Evolutionary conservation across 306 rosid genomes (phyloP), one percentile per base, ranked within the genome.

Genomic region (Pterocarpus macrocarpus): DNA sequence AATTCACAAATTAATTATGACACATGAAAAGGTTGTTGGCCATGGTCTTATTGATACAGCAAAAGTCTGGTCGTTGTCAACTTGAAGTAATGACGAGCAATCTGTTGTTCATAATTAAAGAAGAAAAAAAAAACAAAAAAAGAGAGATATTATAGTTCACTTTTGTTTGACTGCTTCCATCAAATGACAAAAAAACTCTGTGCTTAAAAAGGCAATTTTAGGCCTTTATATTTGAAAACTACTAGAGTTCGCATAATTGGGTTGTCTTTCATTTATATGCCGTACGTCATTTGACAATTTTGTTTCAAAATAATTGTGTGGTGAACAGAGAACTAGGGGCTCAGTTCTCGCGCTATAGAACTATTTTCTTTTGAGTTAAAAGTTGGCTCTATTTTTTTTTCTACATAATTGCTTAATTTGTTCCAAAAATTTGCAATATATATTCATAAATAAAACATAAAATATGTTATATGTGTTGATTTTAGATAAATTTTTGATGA

Each of bases 171-270:
- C 30, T 35, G 38, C 33, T 81, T 7, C 63, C 80, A 81, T 56
- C 80, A 65, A 15, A 39, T 64, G 53, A 55, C 68, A 8, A 58
- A 57, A 39, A 61, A 44, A 2, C 5, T 8, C 11, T n/a, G 75
- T 58, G 64, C 50, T 75, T 56, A 45, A 57, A 74, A 75, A 75
- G 80, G 38, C 35, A 36, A 67, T 43, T 45, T 49, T 22, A 74
- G 71, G 47, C 9, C 80, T 81, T 22, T 22, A 65, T 81, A 73
- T 73, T 65, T 64, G 69, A 81, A 53, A 81, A 65, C 75, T n/a
- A 81, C 64, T 64, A 55, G 3, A 16, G 39, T 55, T 16, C 62
- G 43, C 73, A 22, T 22, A 22, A 47, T 28, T 49, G 11, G 61
- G 16, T 28, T 69, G 28, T 22, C 73, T 44, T 10, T 68, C 6